Evolutionary conservation across 768 basidiomycete species (phyloP).

Genomic region (Lactifluus volemus): DNA sequence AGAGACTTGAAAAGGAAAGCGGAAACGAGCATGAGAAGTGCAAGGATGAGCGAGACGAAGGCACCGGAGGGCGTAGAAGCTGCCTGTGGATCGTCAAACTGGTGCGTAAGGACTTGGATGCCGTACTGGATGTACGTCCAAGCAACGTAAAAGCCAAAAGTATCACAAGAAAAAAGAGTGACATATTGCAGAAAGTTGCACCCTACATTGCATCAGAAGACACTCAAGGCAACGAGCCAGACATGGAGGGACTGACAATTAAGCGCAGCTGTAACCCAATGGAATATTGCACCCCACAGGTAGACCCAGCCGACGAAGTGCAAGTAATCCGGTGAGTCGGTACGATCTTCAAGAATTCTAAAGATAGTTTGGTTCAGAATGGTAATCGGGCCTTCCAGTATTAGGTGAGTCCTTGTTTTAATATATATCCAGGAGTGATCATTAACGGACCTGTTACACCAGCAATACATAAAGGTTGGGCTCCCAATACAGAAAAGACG

Average conservation of each 20-base stretch:
- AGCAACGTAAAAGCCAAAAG: slow-evolving; percentile 88
- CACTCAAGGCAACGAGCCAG: slow-evolving; percentile 16
- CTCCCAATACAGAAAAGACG: slow-evolving; percentile 78
- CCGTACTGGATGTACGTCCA: slow-evolving; percentile 90
- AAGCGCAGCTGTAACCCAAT: slow-evolving; percentile 71
- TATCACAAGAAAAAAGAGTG: slow-evolving; percentile 73
- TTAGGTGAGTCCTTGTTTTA: too few species aligned
- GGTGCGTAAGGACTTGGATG: slow-evolving; percentile 72
- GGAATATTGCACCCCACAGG: slow-evolving; percentile 79
- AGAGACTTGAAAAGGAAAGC: slow-evolving; percentile 67
- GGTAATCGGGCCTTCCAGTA: too few species aligned
- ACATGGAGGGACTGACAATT: slow-evolving; percentile 43
- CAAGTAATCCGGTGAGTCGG: slow-evolving; percentile 39
- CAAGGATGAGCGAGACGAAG: too few species aligned
- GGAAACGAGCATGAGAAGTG: slow-evolving; percentile 34
- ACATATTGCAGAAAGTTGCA: too few species aligned
- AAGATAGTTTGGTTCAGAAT: too few species aligned
- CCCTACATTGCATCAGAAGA: too few species aligned
- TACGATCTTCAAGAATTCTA: too few species aligned
- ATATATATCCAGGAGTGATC: neutral
- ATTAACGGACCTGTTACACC: slow-evolving; percentile 70
- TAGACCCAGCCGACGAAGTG: slow-evolving; percentile 86
- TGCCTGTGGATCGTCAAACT: slow-evolving; percentile 35
- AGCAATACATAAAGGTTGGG: slow-evolving; percentile 86
- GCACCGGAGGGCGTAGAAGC: slow-evolving; percentile 36